A percentile compares a stretch with the other conserved stretches of the same genome.
Evolutionary conservation across 148 eudicot species (phyloP).

Genomic region (Silene latifolia): DNA sequence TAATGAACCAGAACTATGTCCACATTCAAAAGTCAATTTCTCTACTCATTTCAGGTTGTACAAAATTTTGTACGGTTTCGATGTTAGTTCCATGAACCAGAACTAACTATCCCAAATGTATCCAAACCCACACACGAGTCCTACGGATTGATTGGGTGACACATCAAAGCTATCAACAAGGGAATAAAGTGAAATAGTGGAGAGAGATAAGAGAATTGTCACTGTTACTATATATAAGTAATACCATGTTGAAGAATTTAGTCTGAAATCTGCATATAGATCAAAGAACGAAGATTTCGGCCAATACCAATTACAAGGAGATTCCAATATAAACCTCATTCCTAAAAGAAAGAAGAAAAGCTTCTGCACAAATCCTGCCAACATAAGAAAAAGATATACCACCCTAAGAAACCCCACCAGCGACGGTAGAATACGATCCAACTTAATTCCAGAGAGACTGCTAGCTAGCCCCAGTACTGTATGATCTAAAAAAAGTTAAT

Average conservation of each 20-base stretch:
- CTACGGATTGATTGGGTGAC: background rate
- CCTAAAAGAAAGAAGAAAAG: constrained; percentile 16
- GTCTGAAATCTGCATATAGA: constrained; percentile 9
- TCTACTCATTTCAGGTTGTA: too few relatives aligned
- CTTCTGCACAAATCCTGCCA: constrained; percentile 39
- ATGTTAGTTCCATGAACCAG: too few relatives aligned
- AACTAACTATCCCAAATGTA: too few relatives aligned
- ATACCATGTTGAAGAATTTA: background rate
- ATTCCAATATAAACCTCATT: constrained; percentile 20
- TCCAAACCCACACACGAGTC: background rate
- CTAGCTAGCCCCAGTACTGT: constrained; percentile 20
- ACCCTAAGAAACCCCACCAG: constrained; percentile 14
- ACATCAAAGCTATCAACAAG: background rate
- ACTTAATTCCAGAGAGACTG: constrained; percentile 40
- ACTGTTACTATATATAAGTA: too few relatives aligned
- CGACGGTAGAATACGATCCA: constrained; percentile 24
- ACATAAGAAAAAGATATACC: constrained; percentile 21
- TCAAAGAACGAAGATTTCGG: constrained; percentile 25
- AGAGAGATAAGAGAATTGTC: too few relatives aligned
- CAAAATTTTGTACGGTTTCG: too few relatives aligned
- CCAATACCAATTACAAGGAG: constrained; percentile 24
- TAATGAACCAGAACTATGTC: too few relatives aligned
- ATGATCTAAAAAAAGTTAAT: constrained; percentile 41
- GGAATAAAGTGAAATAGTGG: too few relatives aligned
- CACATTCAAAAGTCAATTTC: too few relatives aligned